These are phyloP conservation scores for Breviolum minutum DNA, from an alignment of 73 alveolate species.

Conservation along the genomic window DNA sequence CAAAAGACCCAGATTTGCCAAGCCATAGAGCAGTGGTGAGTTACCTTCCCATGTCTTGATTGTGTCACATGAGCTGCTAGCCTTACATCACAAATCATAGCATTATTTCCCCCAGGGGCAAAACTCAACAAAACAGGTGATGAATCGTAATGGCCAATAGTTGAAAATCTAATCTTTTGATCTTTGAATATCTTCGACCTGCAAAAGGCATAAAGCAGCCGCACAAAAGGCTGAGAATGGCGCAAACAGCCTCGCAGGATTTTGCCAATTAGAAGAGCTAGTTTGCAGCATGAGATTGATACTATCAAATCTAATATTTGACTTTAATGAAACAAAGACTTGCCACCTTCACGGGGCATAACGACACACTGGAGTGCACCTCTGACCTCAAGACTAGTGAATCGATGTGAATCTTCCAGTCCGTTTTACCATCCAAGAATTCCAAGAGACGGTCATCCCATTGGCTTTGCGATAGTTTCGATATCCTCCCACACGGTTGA, in stretches of 20 bases:
- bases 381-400: not conserved
- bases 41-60: not conserved
- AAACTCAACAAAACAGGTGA: not conserved
- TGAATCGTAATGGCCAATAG: not conserved
- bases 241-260: conserved; percentile 43
- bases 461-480: conserved; percentile 77
- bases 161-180: not conserved
- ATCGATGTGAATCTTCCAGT: not conserved
- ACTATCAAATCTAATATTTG: no score
- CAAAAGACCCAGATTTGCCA: conserved; percentile 60
- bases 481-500: conserved; percentile 77
- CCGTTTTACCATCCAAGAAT: no score
- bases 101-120: not conserved
- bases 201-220: conserved; percentile 64
- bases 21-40: conserved; percentile 35
- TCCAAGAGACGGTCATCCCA: conserved; percentile 47
- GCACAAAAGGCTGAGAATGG: conserved; percentile 58
- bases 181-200: not conserved
- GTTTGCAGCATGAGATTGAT: no score
- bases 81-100: not conserved
- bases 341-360: not conserved
- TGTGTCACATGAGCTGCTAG: not conserved
- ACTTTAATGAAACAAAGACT: no score
- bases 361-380: not conserved
- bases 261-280: no score